A percentile compares a stretch with the other conserved stretches of the same genome.
These are phyloP conservation scores for Pythium vanterpoolii DNA, from an alignment of 352 stramenopile species.

Conservation along the genomic window DNA sequence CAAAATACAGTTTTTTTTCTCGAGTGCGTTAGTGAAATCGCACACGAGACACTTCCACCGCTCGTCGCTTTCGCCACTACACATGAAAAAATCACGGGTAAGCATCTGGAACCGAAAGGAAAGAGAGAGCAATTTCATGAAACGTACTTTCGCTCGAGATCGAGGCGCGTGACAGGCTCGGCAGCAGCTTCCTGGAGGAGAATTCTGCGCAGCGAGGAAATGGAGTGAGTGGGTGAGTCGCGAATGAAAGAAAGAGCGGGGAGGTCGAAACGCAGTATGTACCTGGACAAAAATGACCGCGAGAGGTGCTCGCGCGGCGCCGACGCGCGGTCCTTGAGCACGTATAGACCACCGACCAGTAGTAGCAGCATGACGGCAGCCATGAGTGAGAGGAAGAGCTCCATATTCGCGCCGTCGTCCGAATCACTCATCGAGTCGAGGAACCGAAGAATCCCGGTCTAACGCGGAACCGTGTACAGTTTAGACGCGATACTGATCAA, in stretches of 20 bases:
- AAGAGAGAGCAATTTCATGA: not conserved
- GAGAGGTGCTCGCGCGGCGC: slow-evolving; percentile 20
- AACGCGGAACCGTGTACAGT: not conserved
- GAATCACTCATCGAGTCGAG: slow-evolving; percentile 18
- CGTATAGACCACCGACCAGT: slow-evolving; percentile 58
- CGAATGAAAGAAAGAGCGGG: not conserved
- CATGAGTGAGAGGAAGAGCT: slow-evolving; percentile 68
- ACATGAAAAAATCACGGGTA: not conserved
- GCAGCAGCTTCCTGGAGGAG: slow-evolving; percentile 26
- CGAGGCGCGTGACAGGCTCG: slow-evolving; percentile 64
- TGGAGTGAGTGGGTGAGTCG: not conserved
- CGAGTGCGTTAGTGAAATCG: slow-evolving; percentile 73
- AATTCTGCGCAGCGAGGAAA: slow-evolving; percentile 14
- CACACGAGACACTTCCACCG: slow-evolving; percentile 77
- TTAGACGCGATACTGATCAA: not conserved
- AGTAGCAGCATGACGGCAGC: slow-evolving; percentile 64
- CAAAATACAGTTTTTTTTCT: slow-evolving; percentile 56
- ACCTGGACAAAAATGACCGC: slow-evolving; percentile 31
- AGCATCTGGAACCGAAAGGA: not conserved
- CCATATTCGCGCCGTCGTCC: slow-evolving; percentile 39
- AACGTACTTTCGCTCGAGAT: slow-evolving; percentile 67
- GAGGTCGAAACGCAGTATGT: not conserved
- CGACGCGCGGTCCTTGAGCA: slow-evolving; percentile 43
- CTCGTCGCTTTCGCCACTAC: slow-evolving; percentile 46
- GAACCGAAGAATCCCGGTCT: not conserved